Evolutionary conservation across 2,329 filamentous ascomycete species (phyloP), one percentile per base, ranked within the genome.

Genomic region (Aureobasidium sp.): DNA sequence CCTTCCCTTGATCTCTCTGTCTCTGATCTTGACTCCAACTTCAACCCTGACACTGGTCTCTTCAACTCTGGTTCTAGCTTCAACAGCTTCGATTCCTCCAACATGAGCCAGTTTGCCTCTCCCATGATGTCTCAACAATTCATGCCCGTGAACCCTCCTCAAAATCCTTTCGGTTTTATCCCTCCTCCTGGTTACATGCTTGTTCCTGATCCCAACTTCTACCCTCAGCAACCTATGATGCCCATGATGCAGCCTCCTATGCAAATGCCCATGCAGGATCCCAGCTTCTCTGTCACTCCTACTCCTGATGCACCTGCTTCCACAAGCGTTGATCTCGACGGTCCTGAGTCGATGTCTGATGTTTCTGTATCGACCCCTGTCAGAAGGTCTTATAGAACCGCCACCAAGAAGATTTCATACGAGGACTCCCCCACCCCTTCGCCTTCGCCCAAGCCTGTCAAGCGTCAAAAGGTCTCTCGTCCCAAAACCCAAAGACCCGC

Each of bases 111-210:
- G 39, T 44, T 27, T 29, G 27, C n/a, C 36, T 22, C 36, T 14
- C n/a, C 48, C 5, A 39, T 53, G 20, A 53, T 53, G 15, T 20
- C 34, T 31, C 39, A 34, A 12, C 39, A 22, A 6, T 22, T n/a
- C 17, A 57, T 57, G 39, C 39, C 53, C 14, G 15, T 22, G 39
- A 42, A 27, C 14, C 5, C 49, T 41, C 20, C 36, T 29, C 37
- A 57, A 15, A 36, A 45, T 39, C 5, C 27, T 5, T 45, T 44
- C 17, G 36, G 34, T 6, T 57, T 36, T 17, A 37, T 44, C 12
- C 37, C 52, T 29, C 53, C 53, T 45, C 53, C 53, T 34, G 53
- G 53, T 31, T 57, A 17, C 20, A 57, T 57, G 53, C 25, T 57
- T 8, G 37, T 44, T 36, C 53, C 53, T 34, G 39, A 14, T n/a